These are phyloP conservation scores for Licmophora abbreviata DNA, from an alignment of 108 stramenopile genomes.

Conservation along the genomic window DNA sequence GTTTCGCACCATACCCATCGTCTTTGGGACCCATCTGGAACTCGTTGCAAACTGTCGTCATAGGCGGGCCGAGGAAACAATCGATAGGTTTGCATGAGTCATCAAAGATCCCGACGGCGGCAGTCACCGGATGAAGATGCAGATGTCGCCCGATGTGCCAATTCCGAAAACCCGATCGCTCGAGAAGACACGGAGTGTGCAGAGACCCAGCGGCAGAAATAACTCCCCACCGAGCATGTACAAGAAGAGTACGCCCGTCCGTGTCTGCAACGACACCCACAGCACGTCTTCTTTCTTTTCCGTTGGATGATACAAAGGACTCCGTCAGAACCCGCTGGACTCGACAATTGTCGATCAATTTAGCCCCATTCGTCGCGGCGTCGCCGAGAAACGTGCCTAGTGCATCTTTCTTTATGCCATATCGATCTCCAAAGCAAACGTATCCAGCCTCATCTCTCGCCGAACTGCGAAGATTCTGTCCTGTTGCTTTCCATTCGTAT, in stretches of 20 bases:
- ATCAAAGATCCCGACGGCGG: slow-evolving; percentile 16
- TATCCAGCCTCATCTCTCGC: slow-evolving; percentile 3
- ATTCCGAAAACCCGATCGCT: slow-evolving; percentile 36
- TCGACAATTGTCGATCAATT: neutral
- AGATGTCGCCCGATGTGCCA: slow-evolving; percentile 39
- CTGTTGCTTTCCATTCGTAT: slow-evolving; percentile 8
- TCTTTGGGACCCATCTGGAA: slow-evolving; percentile 6
- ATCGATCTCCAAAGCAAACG: slow-evolving; percentile 15
- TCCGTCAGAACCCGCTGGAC: neutral
- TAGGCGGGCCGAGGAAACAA: slow-evolving; percentile 14
- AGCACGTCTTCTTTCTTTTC: neutral
- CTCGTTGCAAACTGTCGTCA: slow-evolving; percentile 21
- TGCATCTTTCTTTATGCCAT: slow-evolving; percentile 10
- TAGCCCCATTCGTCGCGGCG: slow-evolving; percentile 5
- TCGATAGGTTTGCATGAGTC: slow-evolving; percentile 5
- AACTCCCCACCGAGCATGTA: slow-evolving; percentile 16
- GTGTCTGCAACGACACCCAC: neutral
- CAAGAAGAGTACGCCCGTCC: neutral
- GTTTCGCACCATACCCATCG: slow-evolving; percentile 34
- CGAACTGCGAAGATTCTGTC: slow-evolving; percentile 8
- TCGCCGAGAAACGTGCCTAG: slow-evolving; percentile 5
- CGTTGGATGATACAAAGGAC: neutral
- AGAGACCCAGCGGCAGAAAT: slow-evolving; percentile 39
- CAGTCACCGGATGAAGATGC: slow-evolving; percentile 33
- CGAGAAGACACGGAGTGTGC: slow-evolving; percentile 42